These are phyloP conservation scores for Tremella mesenterica DNA, from an alignment of 768 basidiomycete genomes.

Conservation along the genomic window DNA sequence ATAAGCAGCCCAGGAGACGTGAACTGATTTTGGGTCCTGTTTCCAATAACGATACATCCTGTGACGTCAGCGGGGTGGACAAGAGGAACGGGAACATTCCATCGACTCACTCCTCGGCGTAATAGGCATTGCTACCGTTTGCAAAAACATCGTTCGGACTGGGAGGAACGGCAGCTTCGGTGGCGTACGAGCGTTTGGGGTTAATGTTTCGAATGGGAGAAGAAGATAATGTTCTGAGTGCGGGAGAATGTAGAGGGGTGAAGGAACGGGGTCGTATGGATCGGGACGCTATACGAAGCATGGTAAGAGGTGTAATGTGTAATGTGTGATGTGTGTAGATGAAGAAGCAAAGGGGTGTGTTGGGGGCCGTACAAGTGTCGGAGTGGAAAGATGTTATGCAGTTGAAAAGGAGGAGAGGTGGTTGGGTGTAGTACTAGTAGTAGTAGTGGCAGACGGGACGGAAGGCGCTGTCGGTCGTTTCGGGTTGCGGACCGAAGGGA, in stretches of 20 bases:
- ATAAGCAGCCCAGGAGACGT: slow-evolving; percentile 88
- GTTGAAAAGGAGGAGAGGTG: not conserved
- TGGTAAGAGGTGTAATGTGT: slow-evolving; percentile 12
- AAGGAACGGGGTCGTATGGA: slow-evolving; percentile 11
- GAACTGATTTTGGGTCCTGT: slow-evolving; percentile 82
- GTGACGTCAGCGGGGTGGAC: not conserved
- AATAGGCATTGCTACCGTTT: slow-evolving; percentile 89
- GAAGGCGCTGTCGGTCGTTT: too few relatives aligned
- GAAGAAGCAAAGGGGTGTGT: not conserved
- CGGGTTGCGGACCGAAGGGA: too few relatives aligned
- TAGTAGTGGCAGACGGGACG: too few relatives aligned
- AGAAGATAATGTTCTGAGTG: not conserved
- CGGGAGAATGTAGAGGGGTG: slow-evolving; percentile 1
- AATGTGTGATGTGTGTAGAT: not conserved
- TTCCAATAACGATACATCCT: slow-evolving; percentile 72
- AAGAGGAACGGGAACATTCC: not conserved
- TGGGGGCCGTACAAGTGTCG: not conserved
- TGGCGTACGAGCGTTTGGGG: slow-evolving; percentile 20
- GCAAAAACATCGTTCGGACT: slow-evolving; percentile 55
- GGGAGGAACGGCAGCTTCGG: slow-evolving; percentile 35
- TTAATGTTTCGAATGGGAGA: slow-evolving; percentile 5
- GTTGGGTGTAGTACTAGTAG: not conserved
- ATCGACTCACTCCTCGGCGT: slow-evolving; percentile 67
- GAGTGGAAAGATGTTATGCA: not conserved
- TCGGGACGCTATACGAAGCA: slow-evolving; percentile 27